These are phyloP conservation scores for Actinomortierella ambigua DNA, from an alignment of 371 early-diverging fungal species.

Conservation along the genomic window DNA sequence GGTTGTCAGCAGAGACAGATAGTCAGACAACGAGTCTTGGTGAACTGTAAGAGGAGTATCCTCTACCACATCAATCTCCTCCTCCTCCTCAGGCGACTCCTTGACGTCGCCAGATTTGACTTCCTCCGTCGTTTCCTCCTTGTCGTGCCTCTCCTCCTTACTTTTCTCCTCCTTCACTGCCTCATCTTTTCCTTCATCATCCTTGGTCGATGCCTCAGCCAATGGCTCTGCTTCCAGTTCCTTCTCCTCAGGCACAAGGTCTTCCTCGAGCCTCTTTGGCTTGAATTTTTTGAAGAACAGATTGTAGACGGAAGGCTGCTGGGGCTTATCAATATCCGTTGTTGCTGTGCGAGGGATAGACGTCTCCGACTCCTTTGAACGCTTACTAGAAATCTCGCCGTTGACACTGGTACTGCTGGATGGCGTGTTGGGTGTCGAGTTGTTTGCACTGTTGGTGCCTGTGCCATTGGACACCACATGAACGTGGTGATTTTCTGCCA, in stretches of 20 bases:
- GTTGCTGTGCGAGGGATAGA: not conserved
- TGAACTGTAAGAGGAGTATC: constrained; percentile 1
- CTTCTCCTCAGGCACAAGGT: too few relatives aligned
- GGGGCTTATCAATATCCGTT: too few relatives aligned
- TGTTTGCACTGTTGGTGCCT: too few relatives aligned
- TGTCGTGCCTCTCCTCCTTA: not conserved
- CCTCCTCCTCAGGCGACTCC: not conserved
- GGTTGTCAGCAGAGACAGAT: constrained; percentile 31
- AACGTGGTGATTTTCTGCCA: constrained; percentile 71
- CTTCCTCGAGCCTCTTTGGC: too few relatives aligned
- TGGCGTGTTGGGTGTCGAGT: not conserved
- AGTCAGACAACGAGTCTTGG: constrained; percentile 35
- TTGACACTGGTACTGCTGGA: constrained; percentile 3
- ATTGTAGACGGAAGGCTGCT: too few relatives aligned
- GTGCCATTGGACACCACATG: constrained; percentile 20
- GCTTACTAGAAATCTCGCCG: constrained; percentile 4
- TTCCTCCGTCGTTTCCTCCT: constrained; percentile 4
- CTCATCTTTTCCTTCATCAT: constrained; percentile 3
- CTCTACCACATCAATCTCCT: not conserved
- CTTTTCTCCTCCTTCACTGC: not conserved
- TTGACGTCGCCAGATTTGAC: too few relatives aligned
- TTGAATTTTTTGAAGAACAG: too few relatives aligned
- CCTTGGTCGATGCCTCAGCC: not conserved
- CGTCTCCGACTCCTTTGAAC: constrained; percentile 7
- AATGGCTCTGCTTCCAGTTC: too few relatives aligned